These are phyloP conservation scores for Silene coronaria DNA, from an alignment of 179 eudicot species.

Conservation along the genomic window DNA sequence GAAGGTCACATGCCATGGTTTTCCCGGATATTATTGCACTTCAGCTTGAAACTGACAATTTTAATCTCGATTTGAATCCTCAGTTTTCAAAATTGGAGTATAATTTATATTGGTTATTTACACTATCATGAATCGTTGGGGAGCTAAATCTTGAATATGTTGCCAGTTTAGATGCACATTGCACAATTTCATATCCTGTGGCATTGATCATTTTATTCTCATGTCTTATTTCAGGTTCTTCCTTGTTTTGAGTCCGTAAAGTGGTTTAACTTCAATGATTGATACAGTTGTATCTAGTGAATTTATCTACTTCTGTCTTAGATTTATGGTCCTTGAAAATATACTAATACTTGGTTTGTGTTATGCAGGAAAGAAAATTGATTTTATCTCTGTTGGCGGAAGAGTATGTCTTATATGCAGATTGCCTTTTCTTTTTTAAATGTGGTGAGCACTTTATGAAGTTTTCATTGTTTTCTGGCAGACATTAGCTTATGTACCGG, in stretches of 20 bases:
- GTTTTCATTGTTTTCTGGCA: slow-evolving; percentile 27
- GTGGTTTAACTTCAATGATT: background rate
- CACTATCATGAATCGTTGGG: background rate
- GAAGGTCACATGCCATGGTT: background rate
- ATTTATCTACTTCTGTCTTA: background rate
- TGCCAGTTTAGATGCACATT: too few relatives aligned
- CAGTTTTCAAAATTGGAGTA: background rate
- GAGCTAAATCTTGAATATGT: background rate
- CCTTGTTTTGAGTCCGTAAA: background rate
- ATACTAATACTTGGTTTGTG: slow-evolving; percentile 7
- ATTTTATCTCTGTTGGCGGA: slow-evolving; percentile 78
- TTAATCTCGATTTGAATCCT: background rate
- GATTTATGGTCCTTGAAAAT: background rate
- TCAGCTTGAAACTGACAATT: background rate
- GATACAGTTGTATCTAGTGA: background rate
- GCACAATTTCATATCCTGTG: background rate
- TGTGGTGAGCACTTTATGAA: background rate
- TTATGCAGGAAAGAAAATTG: slow-evolving; percentile 75
- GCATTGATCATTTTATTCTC: background rate
- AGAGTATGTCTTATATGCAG: slow-evolving; percentile 54
- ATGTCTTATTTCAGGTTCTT: background rate
- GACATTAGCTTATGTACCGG: slow-evolving; percentile 92
- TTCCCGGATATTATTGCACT: background rate
- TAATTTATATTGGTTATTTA: background rate
- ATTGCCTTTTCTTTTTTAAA: background rate